Evolutionary conservation across 768 basidiomycete species (phyloP), one percentile per base, ranked within the genome.

Genomic region (Cystobasidium ongulense): DNA sequence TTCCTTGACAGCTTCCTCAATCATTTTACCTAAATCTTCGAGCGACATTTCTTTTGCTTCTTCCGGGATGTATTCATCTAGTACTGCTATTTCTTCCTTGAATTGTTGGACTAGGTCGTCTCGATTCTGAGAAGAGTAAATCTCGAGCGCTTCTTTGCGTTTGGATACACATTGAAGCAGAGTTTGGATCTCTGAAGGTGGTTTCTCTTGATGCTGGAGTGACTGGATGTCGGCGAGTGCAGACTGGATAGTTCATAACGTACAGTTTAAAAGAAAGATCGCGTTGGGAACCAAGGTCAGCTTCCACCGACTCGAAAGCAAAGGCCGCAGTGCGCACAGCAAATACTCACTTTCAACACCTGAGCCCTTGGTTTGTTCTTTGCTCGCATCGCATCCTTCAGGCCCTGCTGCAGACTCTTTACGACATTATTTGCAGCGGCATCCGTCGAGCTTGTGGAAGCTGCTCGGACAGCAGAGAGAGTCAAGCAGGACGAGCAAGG

Each of bases 131-230:
- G 33, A 21, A 23, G 52, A 29, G 39, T 71, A 71, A 23, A 33
- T 39, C 36, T 54, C 36, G 31, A 71, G 50, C 1, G 68, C 68
- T 59, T 71, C 68, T 52, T 71, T 71, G n/a, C 68, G 52, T 36
- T 71, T 71, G 31, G 52, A 57, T 1, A 57, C 46, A 39, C 50
- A 29, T 15, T 31, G 35, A 10, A 71, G 53, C 3, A 71, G 65
- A 11, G 68, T 71, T 36, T 71, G 52, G 23, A 71, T 18, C 23
- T 52, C 27, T 59, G 68, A 36, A 35, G 68, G 68, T 33, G 68
- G 68, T 52, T 33, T 71, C 31, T 71, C 68, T 31, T 71, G 68
- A 43, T 71, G 68, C 25, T 71, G 68, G 33, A 71, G 33, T 36
- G 68, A 35, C 31, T 71, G 68, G 23, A 71, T 71, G 53, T 71